phyloP scores from a whole-genome alignment of 1,139 yeast genomes.

The Suhomyces chickasaworum region DNA sequence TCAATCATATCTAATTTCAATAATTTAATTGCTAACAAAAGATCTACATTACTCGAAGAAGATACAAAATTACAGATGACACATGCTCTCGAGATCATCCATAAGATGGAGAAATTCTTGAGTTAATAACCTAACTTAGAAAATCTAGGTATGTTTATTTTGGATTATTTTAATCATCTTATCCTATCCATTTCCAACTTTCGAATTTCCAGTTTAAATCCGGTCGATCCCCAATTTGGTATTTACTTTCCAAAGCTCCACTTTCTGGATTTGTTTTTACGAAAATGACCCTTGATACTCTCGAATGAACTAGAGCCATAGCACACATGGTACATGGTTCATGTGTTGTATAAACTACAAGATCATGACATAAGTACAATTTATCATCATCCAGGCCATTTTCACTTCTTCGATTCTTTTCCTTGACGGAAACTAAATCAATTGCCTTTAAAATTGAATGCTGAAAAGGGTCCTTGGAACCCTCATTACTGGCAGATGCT shows the following conservation, averaged over 20 bases:
- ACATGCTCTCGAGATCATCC: slow-evolving; percentile 8
- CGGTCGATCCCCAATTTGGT: slow-evolving; percentile 70
- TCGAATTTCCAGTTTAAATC: slow-evolving; percentile 81
- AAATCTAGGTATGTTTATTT: neutral
- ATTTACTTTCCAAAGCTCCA: slow-evolving; percentile 64
- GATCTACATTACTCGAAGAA: neutral
- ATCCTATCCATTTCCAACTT: slow-evolving; percentile 64
- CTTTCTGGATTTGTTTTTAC: slow-evolving; percentile 39
- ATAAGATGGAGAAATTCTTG: neutral
- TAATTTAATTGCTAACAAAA: slow-evolving; percentile 16
- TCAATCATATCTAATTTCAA: slow-evolving; percentile 15
- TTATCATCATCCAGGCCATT: slow-evolving; percentile 12
- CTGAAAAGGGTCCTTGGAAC: slow-evolving; percentile 47
- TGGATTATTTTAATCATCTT: slow-evolving; percentile 19
- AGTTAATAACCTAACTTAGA: neutral
- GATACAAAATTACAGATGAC: slow-evolving; percentile 1
- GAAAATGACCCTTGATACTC: slow-evolving; percentile 71
- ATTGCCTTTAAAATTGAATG: slow-evolving; percentile 81
- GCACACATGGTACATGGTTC: slow-evolving; percentile 98
- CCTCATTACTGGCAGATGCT: slow-evolving; percentile 24
- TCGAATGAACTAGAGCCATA: slow-evolving; percentile 93
- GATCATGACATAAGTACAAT: slow-evolving; percentile 69
- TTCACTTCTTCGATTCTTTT: slow-evolving; percentile 34
- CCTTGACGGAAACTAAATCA: slow-evolving; percentile 55
- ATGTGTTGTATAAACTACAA: slow-evolving; percentile 83